Base-by-base conservation (phyloP, 192 early-diverging fungal species). In the Helicostylum pulchrum region DNA sequence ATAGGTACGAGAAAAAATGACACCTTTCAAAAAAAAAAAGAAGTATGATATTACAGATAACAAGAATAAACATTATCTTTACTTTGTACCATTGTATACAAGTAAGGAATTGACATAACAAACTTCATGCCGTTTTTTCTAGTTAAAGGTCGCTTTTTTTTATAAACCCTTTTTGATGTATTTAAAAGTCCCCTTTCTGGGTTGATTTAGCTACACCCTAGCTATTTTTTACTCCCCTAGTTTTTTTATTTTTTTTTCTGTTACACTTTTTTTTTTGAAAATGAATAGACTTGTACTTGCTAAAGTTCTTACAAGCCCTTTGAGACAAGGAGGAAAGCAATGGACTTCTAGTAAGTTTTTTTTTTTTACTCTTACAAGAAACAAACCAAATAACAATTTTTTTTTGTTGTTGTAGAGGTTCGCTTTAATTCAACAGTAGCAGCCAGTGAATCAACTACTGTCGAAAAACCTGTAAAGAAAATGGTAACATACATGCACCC, bases 401-500 rank as follows among this genome's bases (percentile, higher is more conserved):
- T 32, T 42, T 10, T 43, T 57, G 11, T 17, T 30, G 19, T 20
- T 59, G 10, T 42, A 59, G 21, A 48, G 42, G 42, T 59, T 26
- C 56, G 21, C 21, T 42, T 19, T 42, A 59, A 59, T 6, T 42
- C 21, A 59, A 59, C 10, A 4, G 11, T 36, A 23, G 10, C 39
- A 43, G 14, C 10, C 4, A 48, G 6, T 17, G 12, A 4, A 48
- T 12, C 15, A 48, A 2, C 46, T 43, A 21, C 17, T 47, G 10
- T 47, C 17, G 2, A 4, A 2, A 59, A 39, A 3, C 34, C n/a
- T 15, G 34, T 15, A 56, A 56, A 39, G 31, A 56, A 56, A 11
- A 60, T 60, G 42, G 42, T 60, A 17, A 60, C 21, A 19, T 21
- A 49, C 8, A 64, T 7, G 4, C 62, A 64, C 50, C 62, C 62